Evolutionary conservation across 139 green algal species (phyloP).

Genomic region (Marvania coccoides): DNA sequence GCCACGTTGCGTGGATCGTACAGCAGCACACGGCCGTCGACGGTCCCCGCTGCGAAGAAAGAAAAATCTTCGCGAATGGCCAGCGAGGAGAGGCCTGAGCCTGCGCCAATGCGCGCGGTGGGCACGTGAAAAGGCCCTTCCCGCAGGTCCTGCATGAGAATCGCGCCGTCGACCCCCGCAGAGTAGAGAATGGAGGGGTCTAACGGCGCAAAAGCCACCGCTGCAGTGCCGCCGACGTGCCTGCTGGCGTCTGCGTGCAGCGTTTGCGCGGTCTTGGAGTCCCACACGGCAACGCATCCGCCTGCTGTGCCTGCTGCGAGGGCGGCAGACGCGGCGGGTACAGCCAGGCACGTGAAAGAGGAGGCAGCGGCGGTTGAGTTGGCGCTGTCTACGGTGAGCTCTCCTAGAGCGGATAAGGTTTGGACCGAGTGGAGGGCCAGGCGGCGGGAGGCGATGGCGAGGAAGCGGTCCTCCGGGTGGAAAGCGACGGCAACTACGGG

Average conservation of each 20-base stretch:
- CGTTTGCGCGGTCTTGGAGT: neutral
- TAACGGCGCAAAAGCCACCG: slow-evolving; percentile 8
- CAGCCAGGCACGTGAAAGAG: neutral
- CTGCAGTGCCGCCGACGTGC: slow-evolving; percentile 1
- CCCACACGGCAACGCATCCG: slow-evolving; percentile 20
- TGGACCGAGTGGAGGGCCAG: neutral
- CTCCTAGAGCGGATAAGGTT: neutral
- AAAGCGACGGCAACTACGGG: neutral
- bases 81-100: neutral
- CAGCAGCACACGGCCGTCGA: slow-evolving; percentile 12
- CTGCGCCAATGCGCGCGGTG: neutral
- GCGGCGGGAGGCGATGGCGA: slow-evolving; percentile 2
- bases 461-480: slow-evolving; percentile 25
- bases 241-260: neutral
- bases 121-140: neutral
- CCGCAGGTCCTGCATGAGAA: slow-evolving; percentile 13
- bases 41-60: slow-evolving; percentile 12
- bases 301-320: neutral
- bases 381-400: neutral
- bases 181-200: slow-evolving; percentile 1
- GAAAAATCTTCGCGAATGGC: slow-evolving; percentile 17
- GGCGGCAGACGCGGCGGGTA: neutral
- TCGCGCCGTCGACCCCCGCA: neutral
- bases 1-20: slow-evolving; percentile 16
- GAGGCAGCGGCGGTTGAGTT: neutral